Base-by-base conservation (phyloP, 306 rosid species). In the Citrullus colocynthis region DNA sequence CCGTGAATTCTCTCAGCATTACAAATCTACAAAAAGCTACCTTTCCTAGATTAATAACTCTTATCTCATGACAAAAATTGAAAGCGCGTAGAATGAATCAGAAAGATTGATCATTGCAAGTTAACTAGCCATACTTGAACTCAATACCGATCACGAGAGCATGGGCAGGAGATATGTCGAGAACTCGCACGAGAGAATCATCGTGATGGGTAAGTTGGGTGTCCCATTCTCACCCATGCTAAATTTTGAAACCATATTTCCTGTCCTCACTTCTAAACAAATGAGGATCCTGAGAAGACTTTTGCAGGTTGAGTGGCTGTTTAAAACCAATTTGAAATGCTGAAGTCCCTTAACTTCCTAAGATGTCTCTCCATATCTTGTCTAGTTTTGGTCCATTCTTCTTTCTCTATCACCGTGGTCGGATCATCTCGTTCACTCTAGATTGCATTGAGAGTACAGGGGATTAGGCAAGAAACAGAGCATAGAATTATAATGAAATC, bases 351-450 rank as follows among this genome's bases (percentile, higher is more conserved):
- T 80, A 94, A 87, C 89, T 94, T 94, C 8, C 97, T 89, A 58
- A 94, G 98, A 86, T 94, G 96, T 79, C 89, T 94, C 86, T 94
- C 98, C 98, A 92, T 94, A 76, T 94, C 98, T 79, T 85, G 71
- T 82, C 98, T 89, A 77, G 87, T 82, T 75, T 73, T 85, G 64
- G 34, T 51, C 98, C 98, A 94, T 78, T 94, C 97, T 79, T 89
- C 91, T 78, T 84, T 90, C 87, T 90, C 96, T 86, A 94, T 91
- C 75, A 94, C 95, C 56, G 95, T 88, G 75, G 96, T 84, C 24
- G 97, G 97, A 78, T 91, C 93, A 56, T 90, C 95, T 88, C 80
- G 87, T 77, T 90, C 98, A 24, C 95, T 92, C 97, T 94, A 89
- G 78, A 82, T 77, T 30, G 48, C 79, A 52, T 74, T 15, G 82